Base-by-base conservation (phyloP, 257 asterid species). In the Solanum boliviense region DNA sequence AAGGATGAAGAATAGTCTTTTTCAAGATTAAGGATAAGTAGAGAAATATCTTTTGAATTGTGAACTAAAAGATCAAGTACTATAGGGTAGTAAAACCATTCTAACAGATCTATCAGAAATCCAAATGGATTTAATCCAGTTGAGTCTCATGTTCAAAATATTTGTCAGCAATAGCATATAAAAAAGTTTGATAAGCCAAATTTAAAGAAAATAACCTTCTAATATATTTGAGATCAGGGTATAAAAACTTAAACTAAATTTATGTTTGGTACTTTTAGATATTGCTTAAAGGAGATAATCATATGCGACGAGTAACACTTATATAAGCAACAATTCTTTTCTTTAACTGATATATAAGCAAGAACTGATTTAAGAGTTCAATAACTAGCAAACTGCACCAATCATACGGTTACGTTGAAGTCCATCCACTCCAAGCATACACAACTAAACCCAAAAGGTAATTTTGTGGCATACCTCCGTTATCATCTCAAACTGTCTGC, bases 401-500 rank as follows among this genome's bases (percentile, higher is more conserved):
- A 48, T 46, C 68, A 81, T 46, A 81, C 2, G 85, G 41, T 46
- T 81, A 46, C 31, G 9, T 81, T 81, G 85, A 46, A 46, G 85
- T 81, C 68, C 41, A 29, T 46, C 32, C 85, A 81, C 29, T 44
- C 15, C 85, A 79, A 44, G 68, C 68, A 81, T 27, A 81, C 68
- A 81, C 58, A 81, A 79, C 36, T 79, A 41, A 81, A 46, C 39
- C 41, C 41, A 62, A 48, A 46, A 16, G 35, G 85, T 81, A 67
- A 81, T 29, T 81, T 79, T 44, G 85, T 46, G 85, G 76, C 87
- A 35, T 92, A 94, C 95, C 94, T 94, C 93, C 8, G 89, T 88
- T 84, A 94, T 90, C 87, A 88, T 89, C 91, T 90, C 90, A 91
- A 90, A 91, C 88, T 92, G 95, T 89, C 89, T 91, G 89, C 91